These are phyloP conservation scores for Solanum chilense DNA, from an alignment of 257 asterid genomes.

Conservation along the genomic window DNA sequence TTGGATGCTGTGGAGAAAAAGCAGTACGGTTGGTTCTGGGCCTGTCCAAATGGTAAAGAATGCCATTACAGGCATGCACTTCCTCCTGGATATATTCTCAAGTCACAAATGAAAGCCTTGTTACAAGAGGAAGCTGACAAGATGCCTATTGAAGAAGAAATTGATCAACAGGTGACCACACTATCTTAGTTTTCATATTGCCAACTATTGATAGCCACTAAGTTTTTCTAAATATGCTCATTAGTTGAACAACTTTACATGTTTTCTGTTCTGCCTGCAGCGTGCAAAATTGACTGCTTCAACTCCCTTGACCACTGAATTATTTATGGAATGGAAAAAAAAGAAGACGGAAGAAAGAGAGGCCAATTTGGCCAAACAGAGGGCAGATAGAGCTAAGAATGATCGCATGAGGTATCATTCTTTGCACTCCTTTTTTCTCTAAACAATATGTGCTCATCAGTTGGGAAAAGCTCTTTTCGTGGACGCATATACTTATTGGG, in stretches of 20 bases:
- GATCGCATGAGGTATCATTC: conserved; percentile 80
- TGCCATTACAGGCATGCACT: conserved; percentile 94
- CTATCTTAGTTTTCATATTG: not conserved
- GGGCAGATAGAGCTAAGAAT: conserved; percentile 94
- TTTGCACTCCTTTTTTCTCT: not conserved
- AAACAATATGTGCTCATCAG: not conserved
- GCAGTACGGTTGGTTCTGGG: conserved; percentile 99
- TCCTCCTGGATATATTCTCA: conserved; percentile 88
- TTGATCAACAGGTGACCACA: conserved; percentile 66
- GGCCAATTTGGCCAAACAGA: conserved; percentile 69
- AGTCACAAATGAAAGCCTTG: conserved; percentile 97
- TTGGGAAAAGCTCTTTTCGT: not conserved
- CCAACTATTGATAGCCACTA: not conserved
- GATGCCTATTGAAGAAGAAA: conserved; percentile 84
- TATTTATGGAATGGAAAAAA: conserved; percentile 80
- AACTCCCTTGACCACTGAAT: conserved; percentile 80
- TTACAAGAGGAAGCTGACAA: conserved; percentile 77
- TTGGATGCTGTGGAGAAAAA: conserved; percentile 98
- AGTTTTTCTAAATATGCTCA: not conserved
- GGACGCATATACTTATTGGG: not conserved
- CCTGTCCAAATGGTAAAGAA: conserved; percentile 88
- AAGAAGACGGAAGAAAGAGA: conserved; percentile 80
- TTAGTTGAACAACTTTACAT: not conserved
- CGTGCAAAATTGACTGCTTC: conserved; percentile 65
- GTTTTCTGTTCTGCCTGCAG: conserved; percentile 22